These are phyloP conservation scores for Hypoxylon subgilvum DNA, from an alignment of 495 filamentous ascomycete genomes.

Conservation along the genomic window DNA sequence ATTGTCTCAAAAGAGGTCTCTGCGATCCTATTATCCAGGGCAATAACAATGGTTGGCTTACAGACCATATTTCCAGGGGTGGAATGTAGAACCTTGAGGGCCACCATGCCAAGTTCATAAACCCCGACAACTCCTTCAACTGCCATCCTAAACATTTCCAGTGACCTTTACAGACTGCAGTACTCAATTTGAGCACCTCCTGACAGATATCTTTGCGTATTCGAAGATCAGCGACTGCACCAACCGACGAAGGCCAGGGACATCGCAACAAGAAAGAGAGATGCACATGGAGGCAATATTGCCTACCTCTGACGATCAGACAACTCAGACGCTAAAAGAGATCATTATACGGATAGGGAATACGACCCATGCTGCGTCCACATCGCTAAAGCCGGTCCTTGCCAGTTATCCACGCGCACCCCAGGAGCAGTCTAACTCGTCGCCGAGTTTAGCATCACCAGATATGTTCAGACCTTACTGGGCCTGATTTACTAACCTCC, in stretches of 20 bases:
- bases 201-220: neutral
- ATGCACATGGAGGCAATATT: too few species aligned
- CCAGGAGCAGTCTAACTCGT: neutral
- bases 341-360: neutral
- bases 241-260: too few species aligned
- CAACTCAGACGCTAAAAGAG: neutral
- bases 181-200: neutral
- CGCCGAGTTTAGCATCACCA: neutral
- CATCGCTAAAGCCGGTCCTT: constrained; percentile 1
- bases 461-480: neutral
- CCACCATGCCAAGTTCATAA: constrained; percentile 9
- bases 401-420: neutral
- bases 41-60: neutral
- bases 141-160: neutral
- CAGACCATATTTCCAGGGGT: constrained; percentile 11
- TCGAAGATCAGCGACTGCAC: too few species aligned
- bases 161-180: neutral
- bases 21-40: neutral
- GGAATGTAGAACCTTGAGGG: constrained; percentile 22
- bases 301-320: neutral
- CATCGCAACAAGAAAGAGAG: too few species aligned
- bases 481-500: neutral
- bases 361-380: neutral
- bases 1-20: neutral
- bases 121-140: constrained; percentile 5